Evolutionary conservation across 2,329 filamentous ascomycete genomes (phyloP).

Genomic region (Hirsutella thompsonii): DNA sequence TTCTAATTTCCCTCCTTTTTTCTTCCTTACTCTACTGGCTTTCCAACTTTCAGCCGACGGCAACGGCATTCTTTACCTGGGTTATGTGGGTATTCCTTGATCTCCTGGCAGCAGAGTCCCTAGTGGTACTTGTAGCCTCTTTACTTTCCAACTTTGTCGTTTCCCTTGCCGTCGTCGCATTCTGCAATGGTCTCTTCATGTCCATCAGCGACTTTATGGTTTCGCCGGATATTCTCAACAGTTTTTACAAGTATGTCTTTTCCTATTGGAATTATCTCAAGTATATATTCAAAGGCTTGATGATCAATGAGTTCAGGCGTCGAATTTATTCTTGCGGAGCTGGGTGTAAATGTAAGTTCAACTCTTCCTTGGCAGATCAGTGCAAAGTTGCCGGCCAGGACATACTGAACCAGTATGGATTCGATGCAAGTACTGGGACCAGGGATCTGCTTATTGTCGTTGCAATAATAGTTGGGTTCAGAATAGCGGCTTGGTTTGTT

Average conservation of each 20-base stretch:
- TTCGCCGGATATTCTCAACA: constrained; percentile 56
- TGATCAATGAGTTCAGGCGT: no score
- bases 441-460: no score
- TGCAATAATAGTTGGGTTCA: no score
- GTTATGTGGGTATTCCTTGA: constrained; percentile 80
- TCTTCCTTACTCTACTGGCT: constrained; percentile 70
- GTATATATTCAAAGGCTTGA: no score
- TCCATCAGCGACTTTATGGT: constrained; percentile 74
- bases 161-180: constrained; percentile 65
- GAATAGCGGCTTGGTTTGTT: no score
- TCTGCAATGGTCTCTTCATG: constrained; percentile 88
- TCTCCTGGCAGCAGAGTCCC: constrained; percentile 66
- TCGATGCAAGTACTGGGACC: no score
- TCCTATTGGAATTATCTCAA: no score
- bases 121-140: constrained; percentile 64
- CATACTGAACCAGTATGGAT: no score
- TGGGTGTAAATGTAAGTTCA: no score
- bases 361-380: no score
- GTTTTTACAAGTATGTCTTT: constrained; percentile 79
- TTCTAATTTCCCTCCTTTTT: constrained; percentile 65
- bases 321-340: no score
- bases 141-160: constrained; percentile 72
- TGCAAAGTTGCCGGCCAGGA: no score
- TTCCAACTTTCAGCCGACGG: constrained; percentile 56
- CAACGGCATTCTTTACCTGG: constrained; percentile 59